Base-by-base conservation (phyloP, 2,329 filamentous ascomycete genomes). In the Penicillium sp. region DNA sequence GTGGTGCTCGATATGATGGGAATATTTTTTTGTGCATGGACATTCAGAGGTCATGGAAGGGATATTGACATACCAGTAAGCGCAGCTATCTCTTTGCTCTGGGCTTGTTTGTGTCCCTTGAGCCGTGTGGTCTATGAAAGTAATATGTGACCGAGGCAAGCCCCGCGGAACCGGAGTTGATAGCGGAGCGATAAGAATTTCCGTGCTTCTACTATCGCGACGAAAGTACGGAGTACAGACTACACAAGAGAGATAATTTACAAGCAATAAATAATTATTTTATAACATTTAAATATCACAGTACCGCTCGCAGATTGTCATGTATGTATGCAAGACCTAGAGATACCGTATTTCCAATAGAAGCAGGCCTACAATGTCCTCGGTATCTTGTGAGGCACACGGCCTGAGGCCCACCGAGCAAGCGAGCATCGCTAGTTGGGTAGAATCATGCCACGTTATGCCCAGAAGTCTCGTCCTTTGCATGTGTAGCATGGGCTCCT, bases 141-240 rank as follows among this genome's bases (percentile, higher is more conserved):
- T 39, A 9, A 39, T 39, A 39, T 39, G 11, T 42, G 39, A 23
- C 39, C 8, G 19, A 19, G 25, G 48, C 48, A 42, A 21, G n/a
- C 23, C 44, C 27, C 27, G 19, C 46, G 27, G 16, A 23, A 27
- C 48, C 11, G 14, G 25, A n/a, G 48, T 53, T 33, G 57, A 59
- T 59, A 50, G 44, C 37, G 50, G 37, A 14, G 46, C 54, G 57
- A 59, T 58, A 58, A 58, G 55, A 16, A 55, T 27, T 58, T 31
- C 23, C 21, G 29, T 7, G 31, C 31, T 21, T 50, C 21, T 33
- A 27, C 27, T 26, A 39, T 19, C 21, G 39, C 39, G 39, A 42
- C 39, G 25, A n/a, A 19, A 4, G 27, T 10, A 29, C 27, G 27
- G 0, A 29, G 33, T 27, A 39, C 16, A 8, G 35, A 33, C 5